These are phyloP conservation scores for Lupinus albus DNA, from an alignment of 306 rosid genomes.

Conservation along the genomic window DNA sequence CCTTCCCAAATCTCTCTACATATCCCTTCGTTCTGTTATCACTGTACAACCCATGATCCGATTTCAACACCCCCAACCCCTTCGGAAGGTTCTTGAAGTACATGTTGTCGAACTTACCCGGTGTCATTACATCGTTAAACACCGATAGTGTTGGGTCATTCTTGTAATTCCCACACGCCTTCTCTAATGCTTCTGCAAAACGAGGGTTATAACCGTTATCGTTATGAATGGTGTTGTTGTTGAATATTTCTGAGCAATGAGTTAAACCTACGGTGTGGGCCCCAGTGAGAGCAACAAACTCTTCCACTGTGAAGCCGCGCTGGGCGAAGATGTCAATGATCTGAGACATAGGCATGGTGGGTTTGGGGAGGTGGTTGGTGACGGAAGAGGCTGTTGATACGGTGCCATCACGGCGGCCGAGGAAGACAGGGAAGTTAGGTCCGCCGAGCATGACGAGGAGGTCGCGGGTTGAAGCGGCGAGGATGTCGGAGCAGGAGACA, in stretches of 20 bases:
- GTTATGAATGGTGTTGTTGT: constrained; percentile 35
- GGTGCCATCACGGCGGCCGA: constrained; percentile 59
- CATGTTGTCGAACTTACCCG: constrained; percentile 76
- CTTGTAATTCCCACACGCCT: constrained; percentile 59
- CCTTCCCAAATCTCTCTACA: constrained; percentile 59
- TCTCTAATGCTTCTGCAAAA: constrained; percentile 55
- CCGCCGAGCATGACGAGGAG: constrained; percentile 63
- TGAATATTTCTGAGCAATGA: constrained; percentile 67
- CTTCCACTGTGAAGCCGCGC: constrained; percentile 68
- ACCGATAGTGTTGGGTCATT: constrained; percentile 74
- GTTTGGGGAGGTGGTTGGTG: constrained; percentile 55
- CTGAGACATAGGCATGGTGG: constrained; percentile 59
- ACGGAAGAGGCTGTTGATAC: constrained; percentile 52
- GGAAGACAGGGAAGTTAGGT: constrained; percentile 49
- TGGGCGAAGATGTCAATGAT: constrained; percentile 52
- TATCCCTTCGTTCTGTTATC: constrained; percentile 62
- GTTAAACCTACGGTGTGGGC: constrained; percentile 95
- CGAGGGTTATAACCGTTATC: constrained; percentile 41
- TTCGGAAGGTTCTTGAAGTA: constrained; percentile 75
- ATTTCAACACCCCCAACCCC: constrained; percentile 75
- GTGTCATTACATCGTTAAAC: constrained; percentile 81
- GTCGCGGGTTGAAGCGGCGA: constrained; percentile 53
- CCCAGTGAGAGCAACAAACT: constrained; percentile 75
- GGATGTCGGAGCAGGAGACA: constrained; percentile 72
- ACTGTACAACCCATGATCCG: constrained; percentile 64